Conservation (phyloP, 768 basidiomycete species). For the Daedalea quercina region DNA sequence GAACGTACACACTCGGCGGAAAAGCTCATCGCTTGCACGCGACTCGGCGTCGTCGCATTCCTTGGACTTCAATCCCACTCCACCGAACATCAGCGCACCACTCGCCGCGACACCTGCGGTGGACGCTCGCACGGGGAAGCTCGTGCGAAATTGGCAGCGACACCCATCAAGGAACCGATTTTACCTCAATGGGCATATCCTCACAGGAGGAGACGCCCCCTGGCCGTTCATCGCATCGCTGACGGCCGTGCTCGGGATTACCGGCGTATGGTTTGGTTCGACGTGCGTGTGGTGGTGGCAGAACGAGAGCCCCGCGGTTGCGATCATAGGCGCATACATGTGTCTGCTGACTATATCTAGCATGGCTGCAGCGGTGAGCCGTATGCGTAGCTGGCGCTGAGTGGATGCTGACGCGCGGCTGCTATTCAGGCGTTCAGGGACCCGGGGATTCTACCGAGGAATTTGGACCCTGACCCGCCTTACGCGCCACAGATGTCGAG, state of each 20-base stretch:
- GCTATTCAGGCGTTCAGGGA: slow-evolving; percentile 61
- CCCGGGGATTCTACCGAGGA: slow-evolving; percentile 85
- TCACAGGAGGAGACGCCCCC: slow-evolving; percentile 84
- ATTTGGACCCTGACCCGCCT: slow-evolving; percentile 83
- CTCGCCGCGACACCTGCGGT: slow-evolving; percentile 28
- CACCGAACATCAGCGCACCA: slow-evolving; percentile 23
- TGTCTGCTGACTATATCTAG: slow-evolving; percentile 60
- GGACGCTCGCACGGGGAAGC: slow-evolving; percentile 29
- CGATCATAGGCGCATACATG: slow-evolving; percentile 57
- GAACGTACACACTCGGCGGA: slow-evolving; percentile 15
- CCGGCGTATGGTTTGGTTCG: slow-evolving; percentile 83
- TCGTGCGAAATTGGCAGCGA: slow-evolving; percentile 49
- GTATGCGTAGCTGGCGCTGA: not conserved
- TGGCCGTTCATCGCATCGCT: slow-evolving; percentile 73
- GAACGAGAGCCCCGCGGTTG: slow-evolving; percentile 64
- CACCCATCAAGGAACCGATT: slow-evolving; percentile 75
- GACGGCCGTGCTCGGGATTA: slow-evolving; percentile 52
- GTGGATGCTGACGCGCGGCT: not conserved
- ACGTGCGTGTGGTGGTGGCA: slow-evolving; percentile 89
- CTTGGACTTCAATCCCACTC: slow-evolving; percentile 17
- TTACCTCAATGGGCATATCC: slow-evolving; percentile 59
- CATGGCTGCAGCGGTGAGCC: slow-evolving; percentile 71
- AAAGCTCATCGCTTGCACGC: slow-evolving; percentile 12
- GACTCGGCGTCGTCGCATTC: slow-evolving; percentile 14
- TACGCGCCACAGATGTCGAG: slow-evolving; percentile 56